Conservation (phyloP, 73 alveolate genomes). For the Stentor roeselii region DNA sequence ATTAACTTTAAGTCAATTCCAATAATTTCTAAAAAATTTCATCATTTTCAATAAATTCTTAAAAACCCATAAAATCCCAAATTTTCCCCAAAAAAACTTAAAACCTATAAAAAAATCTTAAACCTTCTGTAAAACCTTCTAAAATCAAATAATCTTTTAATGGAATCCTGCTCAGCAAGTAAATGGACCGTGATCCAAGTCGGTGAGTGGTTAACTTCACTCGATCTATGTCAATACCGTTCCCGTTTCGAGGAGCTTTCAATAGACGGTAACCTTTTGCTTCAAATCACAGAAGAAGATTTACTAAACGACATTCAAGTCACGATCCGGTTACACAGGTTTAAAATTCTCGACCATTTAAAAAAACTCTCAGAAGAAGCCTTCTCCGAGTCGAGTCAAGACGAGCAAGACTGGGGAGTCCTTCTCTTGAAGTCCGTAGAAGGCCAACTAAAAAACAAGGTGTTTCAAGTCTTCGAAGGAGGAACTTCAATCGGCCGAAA, state of each 20-base stretch:
- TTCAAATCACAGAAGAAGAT: slow-evolving; percentile 53
- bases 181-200: background rate
- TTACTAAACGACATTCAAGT: slow-evolving; percentile 49
- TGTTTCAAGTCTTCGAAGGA: slow-evolving; percentile 45
- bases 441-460: slow-evolving; percentile 62
- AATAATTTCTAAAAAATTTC: too few species aligned
- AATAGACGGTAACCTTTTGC: slow-evolving; percentile 59
- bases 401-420: slow-evolving; percentile 30
- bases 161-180: background rate
- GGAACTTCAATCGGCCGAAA: slow-evolving; percentile 75
- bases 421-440: slow-evolving; percentile 67
- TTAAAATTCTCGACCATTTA: slow-evolving; percentile 49
- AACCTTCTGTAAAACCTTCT: too few species aligned
- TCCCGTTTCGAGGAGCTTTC: slow-evolving; percentile 29
- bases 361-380: slow-evolving; percentile 36
- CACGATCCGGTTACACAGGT: slow-evolving; percentile 53
- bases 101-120: too few species aligned
- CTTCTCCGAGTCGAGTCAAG: background rate
- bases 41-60: too few species aligned
- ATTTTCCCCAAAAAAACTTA: too few species aligned
- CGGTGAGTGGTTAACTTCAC: slow-evolving; percentile 14
- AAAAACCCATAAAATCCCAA: too few species aligned
- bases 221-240: background rate
- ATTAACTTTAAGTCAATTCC: too few species aligned
- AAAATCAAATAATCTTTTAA: too few species aligned